These are phyloP conservation scores for Gypsophila paniculata DNA, from an alignment of 179 eudicot species.

Conservation along the genomic window DNA sequence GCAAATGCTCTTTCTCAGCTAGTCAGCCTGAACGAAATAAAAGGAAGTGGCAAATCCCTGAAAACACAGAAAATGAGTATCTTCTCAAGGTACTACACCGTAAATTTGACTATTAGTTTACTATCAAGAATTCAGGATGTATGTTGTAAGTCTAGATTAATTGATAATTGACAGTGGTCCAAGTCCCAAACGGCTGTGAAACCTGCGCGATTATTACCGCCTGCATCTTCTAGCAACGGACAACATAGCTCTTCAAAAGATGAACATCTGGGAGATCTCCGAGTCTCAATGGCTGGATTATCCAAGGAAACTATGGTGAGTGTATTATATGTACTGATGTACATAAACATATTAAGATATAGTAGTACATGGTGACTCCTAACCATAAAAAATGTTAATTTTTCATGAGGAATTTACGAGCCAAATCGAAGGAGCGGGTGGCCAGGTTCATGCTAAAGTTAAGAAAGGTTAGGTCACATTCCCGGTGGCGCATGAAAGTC, in stretches of 20 bases:
- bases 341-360: not conserved
- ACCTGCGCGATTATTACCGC: conserved; percentile 62
- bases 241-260: conserved; percentile 42
- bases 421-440: conserved; percentile 72
- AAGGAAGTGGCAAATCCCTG: conserved; percentile 88
- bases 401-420: conserved; percentile 62
- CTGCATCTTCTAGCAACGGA: conserved; percentile 42
- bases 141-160: conserved; percentile 17
- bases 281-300: conserved; percentile 56
- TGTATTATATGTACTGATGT: not conserved
- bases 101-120: not conserved
- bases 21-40: conserved; percentile 61
- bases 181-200: conserved; percentile 67
- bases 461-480: conserved; percentile 56
- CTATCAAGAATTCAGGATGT: not conserved
- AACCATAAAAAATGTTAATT: not conserved
- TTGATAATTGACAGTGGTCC: conserved; percentile 59
- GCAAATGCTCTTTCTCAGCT: conserved; percentile 77
- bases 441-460: conserved; percentile 63
- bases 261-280: conserved; percentile 63
- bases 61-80: conserved; percentile 60
- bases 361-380: not conserved
- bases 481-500: not conserved
- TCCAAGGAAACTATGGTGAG: conserved; percentile 53
- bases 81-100: conserved; percentile 59